These are phyloP conservation scores for Diatrype stigma DNA, from an alignment of 2,329 filamentous ascomycete genomes.

Conservation along the genomic window DNA sequence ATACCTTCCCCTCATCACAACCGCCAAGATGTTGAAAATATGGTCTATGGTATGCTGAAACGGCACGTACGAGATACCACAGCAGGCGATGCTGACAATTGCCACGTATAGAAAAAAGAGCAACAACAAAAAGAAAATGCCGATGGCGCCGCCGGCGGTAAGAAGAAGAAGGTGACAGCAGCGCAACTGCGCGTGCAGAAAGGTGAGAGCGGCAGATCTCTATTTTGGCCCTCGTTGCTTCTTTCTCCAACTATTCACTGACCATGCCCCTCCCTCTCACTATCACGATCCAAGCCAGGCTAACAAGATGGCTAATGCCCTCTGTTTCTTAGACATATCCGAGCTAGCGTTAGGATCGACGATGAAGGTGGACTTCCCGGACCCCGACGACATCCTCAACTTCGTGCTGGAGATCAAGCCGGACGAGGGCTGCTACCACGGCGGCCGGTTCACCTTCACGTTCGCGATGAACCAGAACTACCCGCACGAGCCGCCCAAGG, in stretches of 20 bases:
- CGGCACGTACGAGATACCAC: not conserved
- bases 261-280: not conserved
- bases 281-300: not conserved
- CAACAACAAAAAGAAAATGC: constrained; percentile 92
- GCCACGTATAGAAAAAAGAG: constrained; percentile 74
- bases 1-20: constrained; percentile 1
- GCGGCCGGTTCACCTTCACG: constrained; percentile 80
- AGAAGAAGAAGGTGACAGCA: constrained; percentile 98
- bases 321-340: constrained; percentile 60
- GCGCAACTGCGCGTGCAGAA: constrained; percentile 95
- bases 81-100: constrained; percentile 12
- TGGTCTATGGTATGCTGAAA: constrained; percentile 81
- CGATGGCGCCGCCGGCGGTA: constrained; percentile 65
- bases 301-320: constrained; percentile 1
- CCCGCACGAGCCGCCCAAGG: constrained; percentile 95
- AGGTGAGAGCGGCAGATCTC: constrained; percentile 51
- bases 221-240: not conserved
- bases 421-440: constrained; percentile 85
- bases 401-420: constrained; percentile 79
- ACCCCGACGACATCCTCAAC: constrained; percentile 82
- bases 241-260: too few relatives aligned
- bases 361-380: constrained; percentile 77
- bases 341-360: constrained; percentile 75
- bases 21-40: constrained; percentile 88
- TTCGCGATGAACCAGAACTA: constrained; percentile 94